Conservation (phyloP, 2,329 filamentous ascomycete species). For the Chaetomiaceae sp. region DNA sequence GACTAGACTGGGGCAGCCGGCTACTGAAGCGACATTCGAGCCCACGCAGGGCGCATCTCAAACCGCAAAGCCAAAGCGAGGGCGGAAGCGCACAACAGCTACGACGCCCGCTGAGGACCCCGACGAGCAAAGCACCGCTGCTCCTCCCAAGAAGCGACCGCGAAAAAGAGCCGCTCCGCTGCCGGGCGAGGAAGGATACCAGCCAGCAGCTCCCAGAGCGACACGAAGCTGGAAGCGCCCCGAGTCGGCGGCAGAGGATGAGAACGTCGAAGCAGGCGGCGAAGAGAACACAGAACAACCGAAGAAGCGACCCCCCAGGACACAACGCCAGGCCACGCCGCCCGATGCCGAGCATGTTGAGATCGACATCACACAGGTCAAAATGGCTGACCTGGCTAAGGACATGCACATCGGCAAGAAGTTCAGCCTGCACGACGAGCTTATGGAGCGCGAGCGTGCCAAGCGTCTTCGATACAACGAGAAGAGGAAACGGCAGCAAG, state of each 20-base stretch:
- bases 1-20: conserved; percentile 1
- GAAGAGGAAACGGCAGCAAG: conserved; percentile 37
- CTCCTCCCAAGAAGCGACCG: conserved; percentile 24
- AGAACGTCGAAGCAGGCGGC: conserved; percentile 18
- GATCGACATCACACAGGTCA: conserved; percentile 63
- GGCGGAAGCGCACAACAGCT: conserved; percentile 22
- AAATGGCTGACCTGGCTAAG: conserved; percentile 68
- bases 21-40: conserved; percentile 5
- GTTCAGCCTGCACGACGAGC: conserved; percentile 68
- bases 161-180: conserved; percentile 23
- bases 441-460: conserved; percentile 61
- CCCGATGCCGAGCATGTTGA: conserved; percentile 58
- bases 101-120: conserved; percentile 9
- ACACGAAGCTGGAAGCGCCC: conserved; percentile 20
- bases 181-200: conserved; percentile 20
- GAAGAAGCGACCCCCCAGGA: conserved; percentile 27
- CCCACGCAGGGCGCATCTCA: background rate
- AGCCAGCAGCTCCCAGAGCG: conserved; percentile 9
- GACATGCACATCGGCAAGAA: conserved; percentile 69
- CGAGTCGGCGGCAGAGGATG: conserved; percentile 9
- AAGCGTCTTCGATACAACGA: conserved; percentile 35
- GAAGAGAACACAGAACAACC: conserved; percentile 18
- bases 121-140: conserved; percentile 6
- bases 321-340: conserved; percentile 51
- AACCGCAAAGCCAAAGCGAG: conserved; percentile 4